A percentile compares a stretch with the other conserved stretches of the same genome.
These are phyloP conservation scores for Spirogloea muscicola DNA, from an alignment of 139 green algal genomes.

Conservation along the genomic window DNA sequence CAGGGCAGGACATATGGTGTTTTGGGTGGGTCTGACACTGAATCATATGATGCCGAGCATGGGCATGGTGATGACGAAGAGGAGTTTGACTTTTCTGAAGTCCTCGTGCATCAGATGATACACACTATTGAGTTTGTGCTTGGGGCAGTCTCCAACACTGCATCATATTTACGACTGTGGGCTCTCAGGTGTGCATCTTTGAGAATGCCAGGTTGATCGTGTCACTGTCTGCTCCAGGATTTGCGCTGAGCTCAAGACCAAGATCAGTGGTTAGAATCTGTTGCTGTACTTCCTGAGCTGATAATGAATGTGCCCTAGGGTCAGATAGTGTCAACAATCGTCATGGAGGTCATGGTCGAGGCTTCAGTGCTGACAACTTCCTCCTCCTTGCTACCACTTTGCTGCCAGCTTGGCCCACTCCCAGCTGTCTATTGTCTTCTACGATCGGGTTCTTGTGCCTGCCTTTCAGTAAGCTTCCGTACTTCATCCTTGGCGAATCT, in stretches of 20 bases:
- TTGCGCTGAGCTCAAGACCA: too few species aligned
- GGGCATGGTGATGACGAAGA: conserved; percentile 60
- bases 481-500: background rate
- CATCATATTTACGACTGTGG: conserved; percentile 97
- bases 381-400: conserved; percentile 6
- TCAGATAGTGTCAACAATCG: too few species aligned
- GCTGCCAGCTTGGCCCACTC: conserved; percentile 82
- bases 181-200: conserved; percentile 63
- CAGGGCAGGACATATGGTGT: conserved; percentile 31
- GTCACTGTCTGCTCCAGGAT: too few species aligned
- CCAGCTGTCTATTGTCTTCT: conserved; percentile 81
- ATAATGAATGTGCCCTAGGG: too few species aligned
- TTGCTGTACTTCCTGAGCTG: too few species aligned
- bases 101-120: conserved; percentile 91
- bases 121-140: conserved; percentile 99
- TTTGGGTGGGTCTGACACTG: conserved; percentile 39
- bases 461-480: conserved; percentile 49
- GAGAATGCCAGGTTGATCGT: too few species aligned
- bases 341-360: too few species aligned
- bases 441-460: conserved; percentile 88
- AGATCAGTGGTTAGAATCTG: too few species aligned
- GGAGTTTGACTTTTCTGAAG: conserved; percentile 86
- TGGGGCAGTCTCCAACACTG: conserved; percentile 97
- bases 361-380: too few species aligned
- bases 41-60: conserved; percentile 19